phyloP scores from a whole-genome alignment of 192 early-diverging fungal species.

The Coemansia sp. region DNA sequence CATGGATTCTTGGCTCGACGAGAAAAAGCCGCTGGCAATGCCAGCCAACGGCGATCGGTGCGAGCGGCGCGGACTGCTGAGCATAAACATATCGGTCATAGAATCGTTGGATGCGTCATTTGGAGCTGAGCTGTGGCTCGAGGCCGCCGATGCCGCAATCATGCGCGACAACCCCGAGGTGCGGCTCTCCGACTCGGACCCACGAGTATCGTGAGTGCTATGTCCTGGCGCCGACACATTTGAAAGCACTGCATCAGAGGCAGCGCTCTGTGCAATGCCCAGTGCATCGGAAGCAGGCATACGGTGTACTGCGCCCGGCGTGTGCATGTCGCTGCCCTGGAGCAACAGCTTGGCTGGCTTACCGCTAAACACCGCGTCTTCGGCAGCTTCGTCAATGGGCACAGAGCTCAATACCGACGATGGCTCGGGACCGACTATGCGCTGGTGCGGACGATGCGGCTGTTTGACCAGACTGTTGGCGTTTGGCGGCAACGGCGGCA shows the following conservation, averaged over 20 bases:
- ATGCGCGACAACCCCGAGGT: constrained; percentile 32
- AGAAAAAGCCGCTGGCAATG: constrained; percentile 35
- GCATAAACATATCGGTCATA: constrained; percentile 11
- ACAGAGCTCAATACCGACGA: background rate
- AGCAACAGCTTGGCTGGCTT: background rate
- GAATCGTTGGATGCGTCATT: constrained; percentile 13
- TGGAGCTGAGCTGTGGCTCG: background rate
- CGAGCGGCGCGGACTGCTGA: constrained; percentile 20
- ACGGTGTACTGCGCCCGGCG: background rate
- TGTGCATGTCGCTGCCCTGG: constrained; percentile 4
- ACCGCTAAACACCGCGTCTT: background rate
- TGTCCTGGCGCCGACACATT: background rate
- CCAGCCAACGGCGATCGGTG: constrained; percentile 35
- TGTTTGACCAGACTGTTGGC: background rate
- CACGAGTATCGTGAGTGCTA: constrained; percentile 3
- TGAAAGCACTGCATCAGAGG: background rate
- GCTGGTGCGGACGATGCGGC: constrained; percentile 5
- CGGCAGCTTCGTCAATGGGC: background rate
- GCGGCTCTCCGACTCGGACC: constrained; percentile 22
- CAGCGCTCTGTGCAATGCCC: constrained; percentile 3
- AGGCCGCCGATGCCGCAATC: constrained; percentile 7
- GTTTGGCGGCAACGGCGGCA: constrained; percentile 1
- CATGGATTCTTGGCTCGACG: constrained; percentile 43
- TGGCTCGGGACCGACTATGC: constrained; percentile 6
- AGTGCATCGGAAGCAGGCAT: constrained; percentile 8